Base-by-base conservation (phyloP, 2,329 filamentous ascomycete genomes). In the Ramularia endophylla region DNA sequence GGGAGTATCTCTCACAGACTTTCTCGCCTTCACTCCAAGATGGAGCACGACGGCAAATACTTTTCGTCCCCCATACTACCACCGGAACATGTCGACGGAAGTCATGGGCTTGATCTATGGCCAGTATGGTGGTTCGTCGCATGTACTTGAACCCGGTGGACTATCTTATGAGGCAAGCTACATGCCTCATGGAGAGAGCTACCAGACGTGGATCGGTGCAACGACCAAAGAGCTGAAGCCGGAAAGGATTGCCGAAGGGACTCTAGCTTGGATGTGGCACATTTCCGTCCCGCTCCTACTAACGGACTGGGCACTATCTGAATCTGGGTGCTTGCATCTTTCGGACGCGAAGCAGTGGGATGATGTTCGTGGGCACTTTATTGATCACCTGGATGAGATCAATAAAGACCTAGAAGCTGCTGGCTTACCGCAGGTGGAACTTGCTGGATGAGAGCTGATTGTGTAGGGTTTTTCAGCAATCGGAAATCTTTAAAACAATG, bases 21-120 rank as follows among this genome's bases (percentile, higher is more conserved):
- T 85, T 51, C 77, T 84, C 49, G 77, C 82, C 60, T 83, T 85
- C 64, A 79, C 80, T 8, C 80, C 80, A 3, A 72, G 80, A 36
- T 85, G 81, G 81, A 72, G 82, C 32, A 78, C 81, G 0, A 74
- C 72, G 2, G 77, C 81, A 51, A 71, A 81, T 55, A 85, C 81
- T 0, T 84, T 83, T 68, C 74, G 81, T 8, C 78, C 80, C 20
- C 81, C 81, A 0, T 85, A 80, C 70, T 85, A 81, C 65, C 81
- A 85, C 64, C 73, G 78, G 53, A 81, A 81, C 66, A 77, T 74
- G 12, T 78, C 78, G 65, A 74, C 71, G 40, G 78, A 81, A 60
- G 78, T 80, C 62, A 77, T 78, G 73, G 75, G 74, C 1, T 62
- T 78, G 16, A 72, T 80, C 41, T 60, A 65, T 27, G 74, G 74